Evolutionary conservation across 164 flowering plant genomes (phyloP).

Genomic region (Dillenia suffruticosa): DNA sequence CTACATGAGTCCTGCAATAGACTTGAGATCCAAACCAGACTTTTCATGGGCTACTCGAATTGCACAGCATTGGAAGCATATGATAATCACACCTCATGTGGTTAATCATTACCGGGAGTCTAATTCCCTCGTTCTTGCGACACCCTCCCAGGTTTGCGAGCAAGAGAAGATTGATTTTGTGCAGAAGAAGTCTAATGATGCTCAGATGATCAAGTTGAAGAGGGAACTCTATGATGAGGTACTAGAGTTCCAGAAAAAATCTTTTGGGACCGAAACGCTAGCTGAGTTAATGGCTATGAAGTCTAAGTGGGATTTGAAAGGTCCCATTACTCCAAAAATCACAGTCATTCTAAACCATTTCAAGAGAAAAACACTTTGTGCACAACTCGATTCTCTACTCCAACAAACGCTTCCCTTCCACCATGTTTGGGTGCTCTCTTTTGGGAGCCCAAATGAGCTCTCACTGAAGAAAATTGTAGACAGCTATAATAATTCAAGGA

Average conservation of each 20-base stretch:
- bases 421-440: conserved; percentile 87
- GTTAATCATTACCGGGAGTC: conserved; percentile 43
- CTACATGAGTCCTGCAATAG: conserved; percentile 82
- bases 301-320: conserved; percentile 67
- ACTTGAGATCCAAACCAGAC: conserved; percentile 66
- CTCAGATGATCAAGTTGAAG: conserved; percentile 80
- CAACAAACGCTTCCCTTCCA: conserved; percentile 87
- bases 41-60: conserved; percentile 77
- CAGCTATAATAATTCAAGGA: conserved; percentile 75
- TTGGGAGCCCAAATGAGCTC: conserved; percentile 87
- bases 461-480: conserved; percentile 67
- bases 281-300: conserved; percentile 71
- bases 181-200: conserved; percentile 89
- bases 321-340: conserved; percentile 56
- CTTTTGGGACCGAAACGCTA: conserved; percentile 68
- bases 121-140: conserved; percentile 21
- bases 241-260: conserved; percentile 56
- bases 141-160: conserved; percentile 66
- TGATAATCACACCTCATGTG: conserved; percentile 53
- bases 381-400: conserved; percentile 83
- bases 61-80: conserved; percentile 71
- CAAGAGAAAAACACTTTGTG: conserved; percentile 90
- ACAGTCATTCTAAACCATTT: conserved; percentile 93
- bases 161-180: conserved; percentile 75
- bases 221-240: conserved; percentile 78